phyloP scores from a whole-genome alignment of 164 flowering plant species.

The Protea cynaroides region DNA sequence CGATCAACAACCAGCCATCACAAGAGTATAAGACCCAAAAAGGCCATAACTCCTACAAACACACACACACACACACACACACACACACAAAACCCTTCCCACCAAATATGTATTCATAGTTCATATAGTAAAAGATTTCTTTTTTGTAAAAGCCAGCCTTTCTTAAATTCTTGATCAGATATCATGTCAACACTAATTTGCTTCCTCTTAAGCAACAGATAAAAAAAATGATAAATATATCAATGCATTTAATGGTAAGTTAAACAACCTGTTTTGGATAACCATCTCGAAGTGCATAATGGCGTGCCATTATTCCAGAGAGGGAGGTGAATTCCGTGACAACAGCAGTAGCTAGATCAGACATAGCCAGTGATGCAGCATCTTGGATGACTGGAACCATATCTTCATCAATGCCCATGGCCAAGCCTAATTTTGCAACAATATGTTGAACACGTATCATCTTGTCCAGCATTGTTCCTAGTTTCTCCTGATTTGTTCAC shows the following conservation, averaged over 20 bases:
- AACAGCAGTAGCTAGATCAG: constrained; percentile 91
- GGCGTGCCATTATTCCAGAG: constrained; percentile 91
- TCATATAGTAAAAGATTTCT: too few relatives aligned
- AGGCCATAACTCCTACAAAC: too few relatives aligned
- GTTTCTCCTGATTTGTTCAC: constrained; percentile 59
- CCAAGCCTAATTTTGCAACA: constrained; percentile 46
- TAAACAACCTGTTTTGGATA: constrained; percentile 60
- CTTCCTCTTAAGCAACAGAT: too few relatives aligned
- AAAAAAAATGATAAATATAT: too few relatives aligned
- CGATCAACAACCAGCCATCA: too few relatives aligned
- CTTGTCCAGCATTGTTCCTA: constrained; percentile 94
- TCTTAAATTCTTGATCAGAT: too few relatives aligned
- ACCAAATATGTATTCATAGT: too few relatives aligned
- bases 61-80: too few relatives aligned
- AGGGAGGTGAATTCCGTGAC: constrained; percentile 94
- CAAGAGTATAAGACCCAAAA: too few relatives aligned
- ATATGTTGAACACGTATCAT: constrained; percentile 54
- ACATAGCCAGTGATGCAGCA: constrained; percentile 92
- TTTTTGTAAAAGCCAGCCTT: too few relatives aligned
- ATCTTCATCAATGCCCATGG: constrained; percentile 40
- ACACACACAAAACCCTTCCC: too few relatives aligned
- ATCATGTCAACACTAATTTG: too few relatives aligned
- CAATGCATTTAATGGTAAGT: neutral
- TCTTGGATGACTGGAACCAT: constrained; percentile 35
- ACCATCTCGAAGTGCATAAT: constrained; percentile 92